Evolutionary conservation across 768 basidiomycete species (phyloP).

Genomic region (Hydnomerulius pinastri): DNA sequence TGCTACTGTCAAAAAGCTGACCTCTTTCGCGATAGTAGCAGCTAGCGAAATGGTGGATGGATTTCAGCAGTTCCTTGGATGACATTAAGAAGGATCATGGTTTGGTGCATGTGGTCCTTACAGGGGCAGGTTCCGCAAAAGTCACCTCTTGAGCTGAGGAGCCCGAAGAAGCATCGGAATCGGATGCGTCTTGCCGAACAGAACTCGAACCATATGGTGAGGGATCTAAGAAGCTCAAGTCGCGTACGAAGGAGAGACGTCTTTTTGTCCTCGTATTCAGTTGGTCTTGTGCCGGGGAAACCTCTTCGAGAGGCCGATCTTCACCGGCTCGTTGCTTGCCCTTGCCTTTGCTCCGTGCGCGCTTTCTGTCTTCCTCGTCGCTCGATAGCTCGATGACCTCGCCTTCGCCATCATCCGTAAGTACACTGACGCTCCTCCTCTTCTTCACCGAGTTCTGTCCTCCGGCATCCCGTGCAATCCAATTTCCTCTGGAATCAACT

Average conservation of each 20-base stretch:
- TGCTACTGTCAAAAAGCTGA: conserved; percentile 53
- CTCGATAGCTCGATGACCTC: conserved; percentile 23
- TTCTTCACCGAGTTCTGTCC: conserved; percentile 46
- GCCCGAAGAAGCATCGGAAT: conserved; percentile 4
- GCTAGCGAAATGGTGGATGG: conserved; percentile 52
- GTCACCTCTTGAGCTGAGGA: conserved; percentile 12
- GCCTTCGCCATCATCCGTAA: conserved; percentile 25
- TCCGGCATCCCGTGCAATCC: conserved; percentile 68
- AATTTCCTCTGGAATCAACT: conserved; percentile 56
- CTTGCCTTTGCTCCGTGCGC: conserved; percentile 13
- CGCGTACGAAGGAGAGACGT: conserved; percentile 46
- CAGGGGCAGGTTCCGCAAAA: conserved; percentile 50
- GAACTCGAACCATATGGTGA: conserved; percentile 15
- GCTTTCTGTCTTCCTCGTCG: conserved; percentile 22
- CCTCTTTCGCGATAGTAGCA: conserved; percentile 64
- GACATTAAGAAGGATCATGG: conserved; percentile 8
- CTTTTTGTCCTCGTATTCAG: conserved; percentile 35
- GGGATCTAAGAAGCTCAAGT: conserved; percentile 57
- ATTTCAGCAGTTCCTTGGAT: conserved; percentile 52
- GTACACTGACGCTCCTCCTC: conserved; percentile 28
- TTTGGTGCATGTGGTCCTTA: conserved; percentile 29
- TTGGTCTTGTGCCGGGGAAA: conserved; percentile 12
- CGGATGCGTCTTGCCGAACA: conserved; percentile 8
- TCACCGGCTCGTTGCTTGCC: conserved; percentile 27
- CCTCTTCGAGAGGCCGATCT: conserved; percentile 7